These are phyloP conservation scores for Coemansia sp. DNA, from an alignment of 371 early-diverging fungal species.

Conservation along the genomic window DNA sequence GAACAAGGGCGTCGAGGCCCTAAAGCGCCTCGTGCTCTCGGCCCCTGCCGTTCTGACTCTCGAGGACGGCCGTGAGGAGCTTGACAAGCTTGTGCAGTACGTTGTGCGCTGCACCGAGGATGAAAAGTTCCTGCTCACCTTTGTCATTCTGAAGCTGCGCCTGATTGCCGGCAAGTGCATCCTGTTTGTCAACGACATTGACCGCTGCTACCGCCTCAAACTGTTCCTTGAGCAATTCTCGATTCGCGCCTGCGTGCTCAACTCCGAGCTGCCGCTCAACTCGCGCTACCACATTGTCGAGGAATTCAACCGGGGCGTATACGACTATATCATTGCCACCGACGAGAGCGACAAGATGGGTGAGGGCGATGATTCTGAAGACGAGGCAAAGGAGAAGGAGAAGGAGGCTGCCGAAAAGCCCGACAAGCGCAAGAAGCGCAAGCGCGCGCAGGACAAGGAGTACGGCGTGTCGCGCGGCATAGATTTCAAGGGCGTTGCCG, in stretches of 20 bases:
- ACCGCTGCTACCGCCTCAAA: conserved; percentile 87
- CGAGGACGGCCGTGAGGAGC: conserved; percentile 70
- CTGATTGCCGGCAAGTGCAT: conserved; percentile 88
- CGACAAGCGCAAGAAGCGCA: conserved; percentile 44
- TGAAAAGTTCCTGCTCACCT: conserved; percentile 87
- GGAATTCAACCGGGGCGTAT: conserved; percentile 96
- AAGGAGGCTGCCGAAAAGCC: conserved; percentile 35
- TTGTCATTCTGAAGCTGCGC: conserved; percentile 85
- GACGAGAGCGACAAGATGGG: conserved; percentile 80
- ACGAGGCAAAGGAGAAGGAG: conserved; percentile 30
- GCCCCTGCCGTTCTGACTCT: conserved; percentile 83
- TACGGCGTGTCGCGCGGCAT: conserved; percentile 97
- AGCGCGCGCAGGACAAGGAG: conserved; percentile 68
- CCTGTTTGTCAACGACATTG: conserved; percentile 92
- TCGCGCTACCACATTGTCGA: conserved; percentile 92
- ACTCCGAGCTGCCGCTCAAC: conserved; percentile 91
- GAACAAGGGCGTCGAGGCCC: conserved; percentile 76
- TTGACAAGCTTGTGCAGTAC: conserved; percentile 72
- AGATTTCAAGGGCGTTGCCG: conserved; percentile 90
- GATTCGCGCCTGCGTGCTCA: conserved; percentile 84
- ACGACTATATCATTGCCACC: conserved; percentile 93
- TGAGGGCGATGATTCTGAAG: conserved; percentile 61
- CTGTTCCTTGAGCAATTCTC: conserved; percentile 96
- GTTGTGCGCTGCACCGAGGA: conserved; percentile 71
- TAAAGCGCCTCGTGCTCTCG: conserved; percentile 79